phyloP scores from a whole-genome alignment of 768 basidiomycete genomes.

The Termitomyces sp. region DNA sequence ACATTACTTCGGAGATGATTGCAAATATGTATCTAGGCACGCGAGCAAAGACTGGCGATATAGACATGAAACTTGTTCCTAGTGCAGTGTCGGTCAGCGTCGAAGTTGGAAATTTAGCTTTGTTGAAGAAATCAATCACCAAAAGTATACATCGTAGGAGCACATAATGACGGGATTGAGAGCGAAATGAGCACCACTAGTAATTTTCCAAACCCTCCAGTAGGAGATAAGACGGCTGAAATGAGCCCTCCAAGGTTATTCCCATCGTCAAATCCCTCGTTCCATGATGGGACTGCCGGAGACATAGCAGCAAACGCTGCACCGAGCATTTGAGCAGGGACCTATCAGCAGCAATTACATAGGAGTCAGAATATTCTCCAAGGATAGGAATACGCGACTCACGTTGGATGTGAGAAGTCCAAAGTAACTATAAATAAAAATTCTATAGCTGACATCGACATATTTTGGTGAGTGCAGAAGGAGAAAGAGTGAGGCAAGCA shows the following conservation, averaged over 20 bases:
- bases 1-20: conserved; percentile 66
- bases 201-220: conserved; percentile 68
- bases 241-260: conserved; percentile 65
- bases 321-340: conserved; percentile 54
- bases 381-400: conserved; percentile 21
- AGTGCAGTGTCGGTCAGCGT: not conserved
- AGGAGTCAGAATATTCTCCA: not conserved
- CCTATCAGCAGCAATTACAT: conserved; percentile 29
- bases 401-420: conserved; percentile 65
- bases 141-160: conserved; percentile 77
- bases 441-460: conserved; percentile 38
- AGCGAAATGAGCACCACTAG: conserved; percentile 72
- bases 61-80: conserved; percentile 64
- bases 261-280: conserved; percentile 47
- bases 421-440: conserved; percentile 64
- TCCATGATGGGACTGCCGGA: conserved; percentile 55
- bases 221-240: conserved; percentile 57
- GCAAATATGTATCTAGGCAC: conserved; percentile 69
- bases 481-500: not conserved
- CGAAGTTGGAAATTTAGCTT: not conserved
- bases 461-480: not conserved
- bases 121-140: conserved; percentile 31
- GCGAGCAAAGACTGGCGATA: conserved; percentile 49
- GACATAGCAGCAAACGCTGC: conserved; percentile 65
- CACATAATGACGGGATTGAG: conserved; percentile 71